phyloP scores from a whole-genome alignment of 306 rosid genomes.

The Rosa lucieae region DNA sequence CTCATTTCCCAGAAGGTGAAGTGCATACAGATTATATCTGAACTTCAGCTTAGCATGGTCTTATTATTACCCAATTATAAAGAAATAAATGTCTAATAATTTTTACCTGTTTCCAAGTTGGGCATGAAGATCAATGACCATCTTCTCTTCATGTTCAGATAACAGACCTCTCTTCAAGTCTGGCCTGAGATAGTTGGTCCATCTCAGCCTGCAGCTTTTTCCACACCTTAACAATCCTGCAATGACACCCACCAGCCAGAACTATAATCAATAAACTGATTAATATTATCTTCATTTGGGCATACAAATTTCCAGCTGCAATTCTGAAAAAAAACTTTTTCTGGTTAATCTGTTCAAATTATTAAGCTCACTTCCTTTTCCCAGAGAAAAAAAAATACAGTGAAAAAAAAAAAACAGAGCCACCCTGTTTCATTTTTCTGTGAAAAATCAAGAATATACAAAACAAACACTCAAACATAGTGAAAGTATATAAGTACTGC shows the following conservation, averaged over 20 bases:
- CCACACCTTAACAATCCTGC: constrained; percentile 93
- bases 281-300: background rate
- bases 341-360: background rate
- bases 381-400: background rate
- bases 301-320: background rate
- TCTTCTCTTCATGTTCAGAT: constrained; percentile 73
- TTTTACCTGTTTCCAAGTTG: constrained; percentile 89
- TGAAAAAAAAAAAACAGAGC: background rate
- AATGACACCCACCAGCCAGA: constrained; percentile 15
- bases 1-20: background rate
- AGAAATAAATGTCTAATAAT: background rate
- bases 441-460: background rate
- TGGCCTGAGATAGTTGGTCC: constrained; percentile 92
- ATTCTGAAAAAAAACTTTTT: background rate
- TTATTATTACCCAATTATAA: background rate
- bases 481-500: background rate
- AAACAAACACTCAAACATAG: background rate
- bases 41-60: background rate
- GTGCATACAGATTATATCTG: background rate
- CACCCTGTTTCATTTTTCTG: constrained; percentile 5
- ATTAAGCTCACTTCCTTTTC: background rate
- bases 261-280: constrained; percentile 4
- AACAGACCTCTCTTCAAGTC: constrained; percentile 93
- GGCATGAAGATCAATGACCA: constrained; percentile 94
- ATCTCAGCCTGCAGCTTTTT: constrained; percentile 91